Evolutionary conservation across 2,329 filamentous ascomycete species (phyloP), one percentile per base, ranked within the genome.

Genomic region (Diplodia scrobiculata): DNA sequence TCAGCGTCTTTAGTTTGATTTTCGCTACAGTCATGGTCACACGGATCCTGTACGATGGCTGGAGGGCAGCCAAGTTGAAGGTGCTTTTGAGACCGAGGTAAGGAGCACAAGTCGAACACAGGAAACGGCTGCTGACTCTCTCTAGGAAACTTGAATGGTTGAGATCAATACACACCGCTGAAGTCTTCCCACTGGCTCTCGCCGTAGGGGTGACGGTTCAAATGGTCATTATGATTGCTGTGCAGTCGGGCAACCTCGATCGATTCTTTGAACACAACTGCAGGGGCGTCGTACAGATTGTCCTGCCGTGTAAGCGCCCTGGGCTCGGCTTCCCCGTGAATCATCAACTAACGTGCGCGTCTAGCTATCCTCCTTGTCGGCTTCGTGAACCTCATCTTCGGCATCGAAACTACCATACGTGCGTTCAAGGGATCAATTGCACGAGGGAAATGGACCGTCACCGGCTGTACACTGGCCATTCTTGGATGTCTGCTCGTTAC

Each of bases 361-460:
- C 5, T 66, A 89, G 89, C 86, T 7, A 81, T 90, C 41, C 90
- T 91, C 71, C 81, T 90, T 63, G 83, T 87, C 9, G 88, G 88
- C 29, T 89, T 84, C 68, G 83, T 87, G 36, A 88, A 90, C 69
- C 72, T 90, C 21, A 81, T 89, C 17, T 90, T 91, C 70, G 86
- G 85, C 14, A 68, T 88, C 67, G 89, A 91, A 74, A 82, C 84
- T 38, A 80, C 85, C 0, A 71, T 86, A 17, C 81, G 88, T 69
- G 83, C 85, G 11, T 73, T 88, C 29, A 81, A 79, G 69, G 79
- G 77, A 53, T 80, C 80, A 53, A 83, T 84, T 4, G 79, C 83
- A 1, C 82, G 86, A 66, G 81, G 84, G 32, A 87, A 83, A 73
- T 90, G 86, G 83, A 84, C 83, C 41, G 82, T 87, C 29, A 76